These are phyloP conservation scores for Cercospora berteroae DNA, from an alignment of 2,329 filamentous ascomycete genomes.

Conservation along the genomic window DNA sequence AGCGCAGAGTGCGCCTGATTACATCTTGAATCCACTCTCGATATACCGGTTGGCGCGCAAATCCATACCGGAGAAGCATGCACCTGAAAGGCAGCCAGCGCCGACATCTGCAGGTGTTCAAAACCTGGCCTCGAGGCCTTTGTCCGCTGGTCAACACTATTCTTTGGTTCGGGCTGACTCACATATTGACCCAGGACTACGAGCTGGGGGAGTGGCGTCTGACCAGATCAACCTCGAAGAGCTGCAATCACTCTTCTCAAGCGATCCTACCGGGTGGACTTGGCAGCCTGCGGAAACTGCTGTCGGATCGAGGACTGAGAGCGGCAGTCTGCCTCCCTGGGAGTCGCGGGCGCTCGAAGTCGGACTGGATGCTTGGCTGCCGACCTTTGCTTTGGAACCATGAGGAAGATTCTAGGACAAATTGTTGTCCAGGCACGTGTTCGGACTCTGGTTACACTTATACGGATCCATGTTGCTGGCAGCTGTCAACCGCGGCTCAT, in stretches of 20 bases:
- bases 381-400: slow-evolving; percentile 24
- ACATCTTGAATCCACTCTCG: slow-evolving; percentile 28
- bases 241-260: slow-evolving; percentile 28
- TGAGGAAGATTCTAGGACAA: not conserved
- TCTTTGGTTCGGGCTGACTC: slow-evolving; percentile 15
- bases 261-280: slow-evolving; percentile 29
- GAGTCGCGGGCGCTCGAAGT: slow-evolving; percentile 27
- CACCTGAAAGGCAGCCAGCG: slow-evolving; percentile 23
- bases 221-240: slow-evolving; percentile 30
- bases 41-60: slow-evolving; percentile 30
- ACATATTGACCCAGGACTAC: slow-evolving; percentile 18
- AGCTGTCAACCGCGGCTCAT: too few relatives aligned
- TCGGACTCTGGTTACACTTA: not conserved
- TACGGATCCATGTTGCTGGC: too few relatives aligned
- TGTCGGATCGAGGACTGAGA: slow-evolving; percentile 26
- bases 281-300: slow-evolving; percentile 32
- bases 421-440: not conserved
- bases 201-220: not conserved
- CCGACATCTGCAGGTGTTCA: not conserved
- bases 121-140: not conserved
- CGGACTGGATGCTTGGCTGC: slow-evolving; percentile 29
- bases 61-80: slow-evolving; percentile 29
- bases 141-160: slow-evolving; percentile 11
- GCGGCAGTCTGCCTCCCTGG: slow-evolving; percentile 28
- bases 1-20: slow-evolving; percentile 29